Percentiles rank a stretch among this genome's conserved stretches.
Evolutionary conservation across 768 basidiomycete species (phyloP).

Genomic region (Wakefieldia striispora): DNA sequence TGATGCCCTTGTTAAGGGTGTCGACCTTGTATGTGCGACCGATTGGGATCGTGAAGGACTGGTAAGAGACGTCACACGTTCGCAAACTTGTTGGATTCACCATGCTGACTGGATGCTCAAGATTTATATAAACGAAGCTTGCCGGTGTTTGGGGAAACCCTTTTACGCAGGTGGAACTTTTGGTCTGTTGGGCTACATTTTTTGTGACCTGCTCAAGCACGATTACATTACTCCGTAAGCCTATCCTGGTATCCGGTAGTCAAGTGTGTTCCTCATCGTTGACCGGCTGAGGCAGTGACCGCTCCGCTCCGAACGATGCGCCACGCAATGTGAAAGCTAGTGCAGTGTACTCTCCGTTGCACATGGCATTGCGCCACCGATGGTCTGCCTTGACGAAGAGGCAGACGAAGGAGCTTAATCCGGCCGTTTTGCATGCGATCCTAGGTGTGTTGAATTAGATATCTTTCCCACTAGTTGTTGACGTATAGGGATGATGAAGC

Average conservation of each 20-base stretch:
- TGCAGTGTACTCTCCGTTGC: constrained; percentile 63
- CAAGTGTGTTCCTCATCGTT: constrained; percentile 9
- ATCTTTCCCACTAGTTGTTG: constrained; percentile 3
- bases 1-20: constrained; percentile 54
- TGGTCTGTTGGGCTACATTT: constrained; percentile 90
- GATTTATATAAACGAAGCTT: constrained; percentile 78
- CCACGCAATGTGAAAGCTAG: constrained; percentile 59
- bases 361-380: constrained; percentile 59
- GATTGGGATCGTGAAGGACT: constrained; percentile 69
- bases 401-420: constrained; percentile 83
- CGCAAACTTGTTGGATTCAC: background rate
- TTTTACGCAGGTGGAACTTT: constrained; percentile 94
- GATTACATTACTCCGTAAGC: constrained; percentile 84
- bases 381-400: constrained; percentile 71
- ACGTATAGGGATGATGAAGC: constrained; percentile 44
- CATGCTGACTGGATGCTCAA: constrained; percentile 32
- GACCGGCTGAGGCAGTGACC: constrained; percentile 45
- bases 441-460: constrained; percentile 50
- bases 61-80: constrained; percentile 46
- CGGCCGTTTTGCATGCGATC: constrained; percentile 65
- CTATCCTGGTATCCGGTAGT: constrained; percentile 1
- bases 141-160: constrained; percentile 68
- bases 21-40: constrained; percentile 87
- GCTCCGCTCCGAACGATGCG: constrained; percentile 55
- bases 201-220: constrained; percentile 87